phyloP scores from a whole-genome alignment of 108 stramenopile genomes.

The Skeletonema costatum region DNA sequence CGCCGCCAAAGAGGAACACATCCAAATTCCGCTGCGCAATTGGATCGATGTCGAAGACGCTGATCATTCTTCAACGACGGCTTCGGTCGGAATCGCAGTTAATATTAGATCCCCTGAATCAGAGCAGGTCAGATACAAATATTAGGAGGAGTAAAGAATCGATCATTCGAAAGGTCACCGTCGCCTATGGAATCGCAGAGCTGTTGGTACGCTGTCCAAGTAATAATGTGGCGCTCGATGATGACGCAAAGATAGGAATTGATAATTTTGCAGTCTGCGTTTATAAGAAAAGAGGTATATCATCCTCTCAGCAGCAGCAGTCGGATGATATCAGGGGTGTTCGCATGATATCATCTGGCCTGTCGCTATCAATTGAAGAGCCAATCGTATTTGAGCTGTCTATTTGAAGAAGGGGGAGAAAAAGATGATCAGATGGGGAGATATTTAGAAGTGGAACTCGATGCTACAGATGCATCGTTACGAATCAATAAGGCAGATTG shows the following conservation, averaged over 20 bases:
- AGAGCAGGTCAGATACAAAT: too few species aligned
- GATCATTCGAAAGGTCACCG: slow-evolving; percentile 13
- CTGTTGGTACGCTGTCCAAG: not conserved
- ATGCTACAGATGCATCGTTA: not conserved
- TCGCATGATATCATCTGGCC: not conserved
- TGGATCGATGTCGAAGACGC: not conserved
- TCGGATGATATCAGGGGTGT: slow-evolving; percentile 8
- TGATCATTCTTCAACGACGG: too few species aligned
- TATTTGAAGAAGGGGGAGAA: not conserved
- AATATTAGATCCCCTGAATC: too few species aligned
- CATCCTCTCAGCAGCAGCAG: too few species aligned
- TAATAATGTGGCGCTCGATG: too few species aligned
- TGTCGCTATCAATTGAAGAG: not conserved
- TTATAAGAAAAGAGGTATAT: not conserved
- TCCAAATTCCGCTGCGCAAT: not conserved
- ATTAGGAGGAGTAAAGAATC: not conserved
- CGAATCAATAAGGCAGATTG: too few species aligned
- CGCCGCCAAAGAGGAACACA: not conserved
- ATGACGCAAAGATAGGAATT: too few species aligned
- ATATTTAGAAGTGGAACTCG: not conserved
- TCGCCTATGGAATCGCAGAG: slow-evolving; percentile 24
- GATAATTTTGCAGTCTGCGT: slow-evolving; percentile 1
- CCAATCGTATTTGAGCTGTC: not conserved
- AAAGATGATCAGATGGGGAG: not conserved
- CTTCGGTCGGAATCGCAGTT: too few species aligned